Percentiles rank a stretch among this genome's conserved stretches.
phyloP scores from a whole-genome alignment of 1,284 basidiomycete genomes.

The Ceratorhiza oryzae-sativae region DNA sequence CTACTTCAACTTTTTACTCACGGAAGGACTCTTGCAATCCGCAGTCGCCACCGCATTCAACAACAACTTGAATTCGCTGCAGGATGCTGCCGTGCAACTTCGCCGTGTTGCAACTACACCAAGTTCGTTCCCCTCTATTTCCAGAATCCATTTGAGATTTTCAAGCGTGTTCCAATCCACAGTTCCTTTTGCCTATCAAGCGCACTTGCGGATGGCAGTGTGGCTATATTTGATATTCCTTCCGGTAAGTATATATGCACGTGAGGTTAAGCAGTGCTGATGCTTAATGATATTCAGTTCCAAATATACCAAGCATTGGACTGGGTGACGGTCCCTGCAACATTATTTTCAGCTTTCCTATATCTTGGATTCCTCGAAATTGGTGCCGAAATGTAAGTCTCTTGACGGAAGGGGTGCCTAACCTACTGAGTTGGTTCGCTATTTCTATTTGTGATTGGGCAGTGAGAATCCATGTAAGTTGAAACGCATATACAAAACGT shows the following conservation, averaged over 20 bases:
- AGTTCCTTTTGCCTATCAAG: slow-evolving; percentile 72
- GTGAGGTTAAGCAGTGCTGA: too few species aligned
- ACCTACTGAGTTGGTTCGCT: not conserved
- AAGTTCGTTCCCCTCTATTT: not conserved
- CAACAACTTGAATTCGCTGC: slow-evolving; percentile 25
- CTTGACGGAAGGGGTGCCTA: too few species aligned
- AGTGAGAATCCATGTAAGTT: slow-evolving; percentile 61
- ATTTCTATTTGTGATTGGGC: slow-evolving; percentile 1
- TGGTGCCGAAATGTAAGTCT: slow-evolving; percentile 63
- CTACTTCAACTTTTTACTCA: slow-evolving; percentile 49
- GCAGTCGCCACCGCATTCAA: slow-evolving; percentile 56
- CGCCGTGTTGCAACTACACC: slow-evolving; percentile 32
- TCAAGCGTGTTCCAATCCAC: not conserved
- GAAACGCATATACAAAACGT: not conserved
- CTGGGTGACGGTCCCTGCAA: slow-evolving; percentile 28
- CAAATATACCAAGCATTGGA: slow-evolving; percentile 57
- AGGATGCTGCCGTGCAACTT: slow-evolving; percentile 45
- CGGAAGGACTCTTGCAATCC: slow-evolving; percentile 55
- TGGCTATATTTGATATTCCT: slow-evolving; percentile 73
- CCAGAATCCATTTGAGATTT: too few species aligned
- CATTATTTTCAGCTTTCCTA: slow-evolving; percentile 41
- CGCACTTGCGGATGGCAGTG: slow-evolving; percentile 67
- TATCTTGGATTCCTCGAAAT: slow-evolving; percentile 68
- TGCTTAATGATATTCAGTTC: slow-evolving; percentile 49
- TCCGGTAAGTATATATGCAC: slow-evolving; percentile 49